A percentile compares a stretch with the other conserved stretches of the same genome.
Evolutionary conservation across 495 filamentous ascomycete species (phyloP).

Genomic region (Lasiosphaeria miniovina): DNA sequence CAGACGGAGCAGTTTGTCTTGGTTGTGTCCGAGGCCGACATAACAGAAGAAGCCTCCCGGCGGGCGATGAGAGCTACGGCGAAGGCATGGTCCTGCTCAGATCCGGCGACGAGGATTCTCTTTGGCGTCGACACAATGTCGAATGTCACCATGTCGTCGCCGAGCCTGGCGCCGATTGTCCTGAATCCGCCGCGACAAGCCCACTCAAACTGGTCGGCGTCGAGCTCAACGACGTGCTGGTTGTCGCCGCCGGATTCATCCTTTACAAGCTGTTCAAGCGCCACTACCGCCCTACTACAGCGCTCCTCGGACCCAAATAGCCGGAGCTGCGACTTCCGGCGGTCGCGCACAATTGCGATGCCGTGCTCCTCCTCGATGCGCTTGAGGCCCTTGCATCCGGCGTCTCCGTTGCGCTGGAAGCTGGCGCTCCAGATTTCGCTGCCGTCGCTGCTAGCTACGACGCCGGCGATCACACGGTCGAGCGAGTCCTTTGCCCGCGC

Average conservation of each 20-base stretch:
- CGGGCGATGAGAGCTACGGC: conserved; percentile 16
- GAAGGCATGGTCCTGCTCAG: conserved; percentile 17
- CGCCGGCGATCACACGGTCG: conserved; percentile 26
- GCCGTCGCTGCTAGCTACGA: conserved; percentile 17
- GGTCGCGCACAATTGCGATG: conserved; percentile 34
- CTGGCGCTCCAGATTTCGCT: conserved; percentile 28
- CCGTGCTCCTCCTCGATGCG: conserved; percentile 15
- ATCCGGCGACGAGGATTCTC: conserved; percentile 31
- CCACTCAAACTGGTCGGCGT: conserved; percentile 28
- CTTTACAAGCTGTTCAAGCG: conserved; percentile 18
- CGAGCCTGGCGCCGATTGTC: conserved; percentile 32
- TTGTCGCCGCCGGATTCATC: conserved; percentile 22
- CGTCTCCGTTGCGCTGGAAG: conserved; percentile 19
- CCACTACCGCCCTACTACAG: conserved; percentile 10
- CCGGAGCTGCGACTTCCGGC: conserved; percentile 25
- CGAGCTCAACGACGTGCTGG: conserved; percentile 24
- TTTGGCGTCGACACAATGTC: conserved; percentile 32
- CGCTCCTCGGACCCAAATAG: conserved; percentile 26
- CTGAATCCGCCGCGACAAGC: conserved; percentile 41
- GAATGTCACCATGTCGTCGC: conserved; percentile 25
- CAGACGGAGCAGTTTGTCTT: conserved; percentile 38
- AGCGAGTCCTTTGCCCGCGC: conserved; percentile 36
- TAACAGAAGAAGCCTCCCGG: background rate
- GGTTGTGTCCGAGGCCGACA: background rate
- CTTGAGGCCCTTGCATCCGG: conserved; percentile 16